Base-by-base conservation (phyloP, 805 yeast species). In the Kluyveromyces aestuarii region DNA sequence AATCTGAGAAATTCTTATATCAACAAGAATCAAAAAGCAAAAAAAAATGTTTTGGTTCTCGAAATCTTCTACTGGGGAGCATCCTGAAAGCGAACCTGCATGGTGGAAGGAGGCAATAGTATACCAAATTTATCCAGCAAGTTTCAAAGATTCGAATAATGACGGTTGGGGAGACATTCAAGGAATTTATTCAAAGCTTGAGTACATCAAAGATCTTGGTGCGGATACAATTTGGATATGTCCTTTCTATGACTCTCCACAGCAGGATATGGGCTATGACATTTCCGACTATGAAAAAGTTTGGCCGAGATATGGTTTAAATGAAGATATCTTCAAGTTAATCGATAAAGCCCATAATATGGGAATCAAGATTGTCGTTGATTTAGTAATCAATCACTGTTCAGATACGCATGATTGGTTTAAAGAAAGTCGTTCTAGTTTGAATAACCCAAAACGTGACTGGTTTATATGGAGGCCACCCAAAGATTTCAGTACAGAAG, bases 211-310 rank as follows among this genome's bases (percentile, higher is more conserved):
- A 58, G 61, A 58, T 18, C n/a, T 77, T 33, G 81, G 80, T 2
- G 69, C 69, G 14, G 80, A 76, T 49, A 72, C 74, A 14, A 65
- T 79, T 40, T 79, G 83, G 83, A 61, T 78, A 47, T 73, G 75
- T 21, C 84, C 83, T 25, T 74, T 75, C 67, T 77, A 70, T 62
- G 78, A 75, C 53, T 74, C 80, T 2, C 83, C 83, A 9, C 79
- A 75, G 57, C 75, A 72, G 45, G 83, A 79, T 59, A 78, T 79
- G 82, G 84, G 84, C 6, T 79, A 79, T 58, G 83, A 79, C 55
- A 76, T 79, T 55, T 63, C 76, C 17, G 72, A 79, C 62, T 79
- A 79, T 61, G 71, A 75, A 60, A 70, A 62, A 21, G 72, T 79
- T 38, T 72, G 78, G 60, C 73, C 75, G 14, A 66, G 68, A 50